These are phyloP conservation scores for Monilinia laxa DNA, from an alignment of 2,329 filamentous ascomycete species.

Conservation along the genomic window DNA sequence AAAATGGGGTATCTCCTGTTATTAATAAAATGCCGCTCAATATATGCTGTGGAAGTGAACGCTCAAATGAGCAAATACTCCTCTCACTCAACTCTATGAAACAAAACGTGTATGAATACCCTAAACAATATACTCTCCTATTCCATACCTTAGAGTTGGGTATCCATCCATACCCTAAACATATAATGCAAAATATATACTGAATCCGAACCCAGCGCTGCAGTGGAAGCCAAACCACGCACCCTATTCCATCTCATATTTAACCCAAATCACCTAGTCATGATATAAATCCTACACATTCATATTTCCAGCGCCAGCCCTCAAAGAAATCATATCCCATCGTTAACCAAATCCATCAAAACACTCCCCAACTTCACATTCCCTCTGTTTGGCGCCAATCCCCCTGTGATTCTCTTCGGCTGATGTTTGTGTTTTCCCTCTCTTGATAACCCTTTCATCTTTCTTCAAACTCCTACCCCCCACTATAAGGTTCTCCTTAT, in stretches of 20 bases:
- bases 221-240: background rate
- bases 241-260: too few relatives aligned
- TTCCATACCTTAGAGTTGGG: background rate
- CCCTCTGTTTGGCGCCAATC: slow-evolving; percentile 54
- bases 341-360: slow-evolving; percentile 76
- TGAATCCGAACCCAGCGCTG: background rate
- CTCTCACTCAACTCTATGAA: background rate
- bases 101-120: background rate
- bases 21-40: background rate
- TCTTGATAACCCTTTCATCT: background rate
- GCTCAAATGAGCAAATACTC: background rate
- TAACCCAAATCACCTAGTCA: background rate
- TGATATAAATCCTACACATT: slow-evolving; percentile 8
- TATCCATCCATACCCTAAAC: background rate
- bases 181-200: slow-evolving; percentile 1
- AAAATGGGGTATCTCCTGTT: background rate
- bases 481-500: background rate
- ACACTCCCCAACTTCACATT: slow-evolving; percentile 29
- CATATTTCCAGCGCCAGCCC: background rate
- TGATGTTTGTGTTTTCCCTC: slow-evolving; percentile 15
- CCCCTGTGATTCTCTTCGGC: slow-evolving; percentile 58
- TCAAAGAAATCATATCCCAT: slow-evolving; percentile 41
- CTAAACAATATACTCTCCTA: background rate
- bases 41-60: background rate
- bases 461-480: background rate